Evolutionary conservation across 108 stramenopile species (phyloP), one percentile per base, ranked within the genome.

Genomic region (Nannochloropsis gaditana): DNA sequence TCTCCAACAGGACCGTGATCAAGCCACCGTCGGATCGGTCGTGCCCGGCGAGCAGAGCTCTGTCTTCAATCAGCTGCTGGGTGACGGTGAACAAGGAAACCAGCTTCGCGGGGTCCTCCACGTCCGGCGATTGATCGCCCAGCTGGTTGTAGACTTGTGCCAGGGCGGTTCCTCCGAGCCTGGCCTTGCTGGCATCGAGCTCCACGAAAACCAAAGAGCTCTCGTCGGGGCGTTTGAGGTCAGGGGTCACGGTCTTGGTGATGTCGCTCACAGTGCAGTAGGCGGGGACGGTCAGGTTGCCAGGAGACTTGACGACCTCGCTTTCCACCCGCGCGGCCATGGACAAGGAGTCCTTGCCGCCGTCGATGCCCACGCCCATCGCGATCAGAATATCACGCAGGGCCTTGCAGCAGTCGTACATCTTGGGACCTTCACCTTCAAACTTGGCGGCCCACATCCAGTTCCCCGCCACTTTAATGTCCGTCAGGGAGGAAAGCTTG

Each of bases 361-460:
- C 99, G 89, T 99, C 99, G 87, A 99, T 97, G 79, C 96, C 95
- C 43, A 94, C 93, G 43, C 96, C 96, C 79, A 97, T 90, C 80
- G 90, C 92, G 9, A 97, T 88, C 82, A 99, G 91, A 19, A 94
- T 92, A 83, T 96, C 95, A 15, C 95, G 90, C 79, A 99, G 89
- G 9, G 99, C 97, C 84, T 93, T 93, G 89, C 97, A 97, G n/a
- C 96, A 95, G 87, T 96, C 96, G 86, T 94, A 98, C 97, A 99
- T 97, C 89, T 94, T 96, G 41, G 97, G 93, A 79, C 96, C 97
- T 90, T 99, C 99, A 6, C 99, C 99, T 10, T 93, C 91, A 17
- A 99, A 95, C 90, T 99, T 99, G 79, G 97, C 97, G 21, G 99
- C 97, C 88, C 97, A 99, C 99, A 99, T 99, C 99, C 99, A 99